phyloP scores from a whole-genome alignment of 1,284 basidiomycete species.

The Tylopilus sp. region DNA sequence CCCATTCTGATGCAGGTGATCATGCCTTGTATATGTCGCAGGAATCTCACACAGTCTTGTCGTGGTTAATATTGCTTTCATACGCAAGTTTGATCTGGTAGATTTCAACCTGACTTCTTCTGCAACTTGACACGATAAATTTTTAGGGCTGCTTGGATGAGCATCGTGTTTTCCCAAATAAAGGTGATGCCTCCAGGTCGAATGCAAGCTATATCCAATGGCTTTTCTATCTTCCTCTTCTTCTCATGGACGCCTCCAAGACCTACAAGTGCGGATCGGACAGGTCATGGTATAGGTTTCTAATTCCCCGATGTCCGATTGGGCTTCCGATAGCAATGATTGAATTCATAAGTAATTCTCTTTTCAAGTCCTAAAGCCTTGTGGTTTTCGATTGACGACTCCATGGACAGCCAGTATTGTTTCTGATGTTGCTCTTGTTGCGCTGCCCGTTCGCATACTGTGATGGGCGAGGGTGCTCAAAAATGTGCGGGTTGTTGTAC shows the following conservation, averaged over 20 bases:
- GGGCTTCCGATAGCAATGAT: constrained; percentile 4
- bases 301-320: constrained; percentile 7
- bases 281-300: constrained; percentile 11
- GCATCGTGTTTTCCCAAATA: constrained; percentile 18
- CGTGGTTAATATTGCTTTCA: constrained; percentile 15
- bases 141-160: constrained; percentile 17
- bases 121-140: not conserved
- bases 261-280: constrained; percentile 14
- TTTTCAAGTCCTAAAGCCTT: not conserved
- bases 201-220: constrained; percentile 2
- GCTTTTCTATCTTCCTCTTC: constrained; percentile 5
- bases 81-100: constrained; percentile 17
- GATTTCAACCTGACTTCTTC: not conserved
- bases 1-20: constrained; percentile 1
- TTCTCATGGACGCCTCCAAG: constrained; percentile 11
- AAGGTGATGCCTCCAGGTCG: constrained; percentile 1
- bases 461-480: constrained; percentile 5
- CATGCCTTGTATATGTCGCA: constrained; percentile 7
- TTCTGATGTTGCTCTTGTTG: constrained; percentile 17
- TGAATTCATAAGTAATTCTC: constrained; percentile 13
- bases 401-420: constrained; percentile 11
- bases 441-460: constrained; percentile 16
- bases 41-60: constrained; percentile 9
- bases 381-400: constrained; percentile 3
- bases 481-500: constrained; percentile 14